Base-by-base conservation (phyloP, 805 yeast species). In the Isabelozyma gotoi region DNA sequence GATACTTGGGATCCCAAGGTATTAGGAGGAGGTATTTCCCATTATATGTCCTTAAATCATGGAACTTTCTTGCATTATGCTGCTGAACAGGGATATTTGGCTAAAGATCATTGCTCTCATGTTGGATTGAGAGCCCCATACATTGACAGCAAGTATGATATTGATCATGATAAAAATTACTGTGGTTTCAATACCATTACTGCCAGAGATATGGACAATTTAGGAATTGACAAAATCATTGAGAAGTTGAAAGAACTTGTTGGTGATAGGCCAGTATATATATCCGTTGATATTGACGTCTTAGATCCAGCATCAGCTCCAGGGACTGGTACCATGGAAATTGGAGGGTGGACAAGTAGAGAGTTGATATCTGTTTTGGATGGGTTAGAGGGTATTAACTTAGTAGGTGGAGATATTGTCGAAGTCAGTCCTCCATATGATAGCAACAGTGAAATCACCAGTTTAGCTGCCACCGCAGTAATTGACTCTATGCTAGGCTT, bases 251-350 rank as follows among this genome's bases (percentile, higher is more conserved):
- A 62, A 39, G 46, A 59, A 4, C 49, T 60, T 2, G 68, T 76
- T 0, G 73, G 74, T 2, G 56, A 56, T 27, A 47, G 56, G 12
- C 77, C 77, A 1, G 78, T 73, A 2, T 75, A 76, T 51, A 57
- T 76, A 4, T 62, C 76, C 0, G 69, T 75, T 27, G 80, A 76
- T 58, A 74, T 80, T 37, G 89, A 83, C 56, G 85, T 82, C 2
- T 68, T 85, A 46, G 94, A 85, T 56, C 90, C 90, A 0, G 80
- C 85, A 4, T 66, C 72, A 40, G 88, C 88, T 2, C 87, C 91
- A 12, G 91, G 87, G 1, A 85, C 92, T 0, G 94, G 94, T 7
- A 85, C 94, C 3, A 78, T 84, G 51, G 94, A 85, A 56, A 79
- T 77, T 3, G 94, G 90, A 12, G 94, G 94, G 2, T 77, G 84